Evolutionary conservation across 208 protist species (phyloP).

Genomic region (Wallacemonas sp.): DNA sequence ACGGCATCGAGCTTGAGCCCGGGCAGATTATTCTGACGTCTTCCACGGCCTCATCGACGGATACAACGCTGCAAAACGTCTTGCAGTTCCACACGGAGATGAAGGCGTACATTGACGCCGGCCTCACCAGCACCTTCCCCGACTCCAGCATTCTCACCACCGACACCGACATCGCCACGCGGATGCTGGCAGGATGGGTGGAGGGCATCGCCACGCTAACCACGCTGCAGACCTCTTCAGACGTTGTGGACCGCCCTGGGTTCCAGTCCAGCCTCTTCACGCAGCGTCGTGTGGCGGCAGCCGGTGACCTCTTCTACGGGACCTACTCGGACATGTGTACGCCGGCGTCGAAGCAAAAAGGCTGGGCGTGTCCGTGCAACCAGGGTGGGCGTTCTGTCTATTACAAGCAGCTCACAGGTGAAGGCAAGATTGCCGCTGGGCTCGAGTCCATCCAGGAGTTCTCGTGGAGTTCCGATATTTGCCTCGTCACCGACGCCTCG

Average conservation of each 20-base stretch:
- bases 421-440: background rate
- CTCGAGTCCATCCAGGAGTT: background rate
- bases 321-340: conserved; percentile 45
- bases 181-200: too few relatives aligned
- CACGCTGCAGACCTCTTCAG: conserved; percentile 12
- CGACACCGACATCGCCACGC: background rate
- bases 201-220: conserved; percentile 10
- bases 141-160: background rate
- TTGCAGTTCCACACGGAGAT: conserved; percentile 32
- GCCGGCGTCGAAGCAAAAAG: background rate
- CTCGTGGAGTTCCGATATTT: too few relatives aligned
- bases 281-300: conserved; percentile 52
- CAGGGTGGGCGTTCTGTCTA: conserved; percentile 29
- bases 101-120: conserved; percentile 26
- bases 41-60: too few relatives aligned
- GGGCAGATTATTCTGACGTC: too few relatives aligned
- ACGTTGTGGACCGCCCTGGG: conserved; percentile 10
- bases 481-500: too few relatives aligned
- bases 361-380: conserved; percentile 45
- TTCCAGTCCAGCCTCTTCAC: conserved; percentile 24
- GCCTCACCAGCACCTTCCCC: conserved; percentile 2
- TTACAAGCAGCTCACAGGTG: background rate
- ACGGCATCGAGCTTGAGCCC: too few relatives aligned
- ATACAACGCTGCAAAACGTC: conserved; percentile 11
- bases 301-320: conserved; percentile 41